Evolutionary conservation across 1,139 yeast genomes (phyloP).

Genomic region (Kodamaea fungicola): DNA sequence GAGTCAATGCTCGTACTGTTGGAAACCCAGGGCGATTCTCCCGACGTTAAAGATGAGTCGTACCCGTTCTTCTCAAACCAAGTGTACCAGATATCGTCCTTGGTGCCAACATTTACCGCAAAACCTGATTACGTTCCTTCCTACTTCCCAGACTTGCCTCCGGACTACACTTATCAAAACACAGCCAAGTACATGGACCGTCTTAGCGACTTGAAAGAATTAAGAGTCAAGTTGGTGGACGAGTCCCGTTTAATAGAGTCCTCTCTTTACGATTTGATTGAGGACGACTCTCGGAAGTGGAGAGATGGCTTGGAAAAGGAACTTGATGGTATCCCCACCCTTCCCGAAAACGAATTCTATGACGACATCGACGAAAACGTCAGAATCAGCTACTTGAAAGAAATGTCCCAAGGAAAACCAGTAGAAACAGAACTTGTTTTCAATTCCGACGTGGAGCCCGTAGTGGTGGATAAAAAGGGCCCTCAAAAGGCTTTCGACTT

Average conservation of each 20-base stretch:
- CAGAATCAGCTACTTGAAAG: background rate
- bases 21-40: conserved; percentile 4
- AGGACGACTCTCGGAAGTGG: conserved; percentile 39
- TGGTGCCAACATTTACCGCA: conserved; percentile 52
- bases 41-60: conserved; percentile 18
- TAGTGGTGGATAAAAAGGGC: background rate
- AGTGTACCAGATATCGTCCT: conserved; percentile 46
- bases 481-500: conserved; percentile 44
- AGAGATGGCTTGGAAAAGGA: conserved; percentile 24
- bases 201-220: conserved; percentile 66
- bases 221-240: conserved; percentile 68
- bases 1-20: conserved; percentile 2
- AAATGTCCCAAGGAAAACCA: background rate
- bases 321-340: conserved; percentile 22
- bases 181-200: conserved; percentile 66
- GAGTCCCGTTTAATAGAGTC: conserved; percentile 79
- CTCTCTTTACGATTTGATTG: conserved; percentile 62
- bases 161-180: conserved; percentile 83
- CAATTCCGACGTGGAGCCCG: background rate
- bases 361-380: conserved; percentile 8
- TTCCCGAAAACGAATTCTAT: conserved; percentile 11
- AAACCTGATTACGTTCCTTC: conserved; percentile 58
- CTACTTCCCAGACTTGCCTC: conserved; percentile 86
- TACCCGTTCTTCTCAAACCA: conserved; percentile 44
- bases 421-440: background rate